These are phyloP conservation scores for Jacaranda copaia DNA, from an alignment of 257 asterid species.

Conservation along the genomic window DNA sequence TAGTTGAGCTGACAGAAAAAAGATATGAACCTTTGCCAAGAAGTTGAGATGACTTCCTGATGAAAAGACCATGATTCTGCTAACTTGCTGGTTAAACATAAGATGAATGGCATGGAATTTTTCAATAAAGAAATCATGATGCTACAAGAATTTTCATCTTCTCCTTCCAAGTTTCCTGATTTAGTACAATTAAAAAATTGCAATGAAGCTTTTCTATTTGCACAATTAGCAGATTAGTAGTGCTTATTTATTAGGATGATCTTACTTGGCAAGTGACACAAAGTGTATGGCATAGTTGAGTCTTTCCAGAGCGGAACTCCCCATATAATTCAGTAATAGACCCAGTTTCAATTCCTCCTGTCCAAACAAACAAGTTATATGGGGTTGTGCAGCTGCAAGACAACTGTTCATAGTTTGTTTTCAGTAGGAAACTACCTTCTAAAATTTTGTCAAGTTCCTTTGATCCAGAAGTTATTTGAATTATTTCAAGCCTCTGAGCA, in stretches of 20 bases:
- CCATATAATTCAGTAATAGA: constrained; percentile 94
- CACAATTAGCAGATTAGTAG: not conserved
- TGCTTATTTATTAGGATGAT: constrained; percentile 4
- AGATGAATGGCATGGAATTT: not conserved
- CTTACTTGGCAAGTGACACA: constrained; percentile 96
- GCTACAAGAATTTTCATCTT: not conserved
- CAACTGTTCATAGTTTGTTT: not conserved
- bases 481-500: constrained; percentile 94
- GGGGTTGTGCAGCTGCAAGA: constrained; percentile 19
- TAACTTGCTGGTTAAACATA: no score
- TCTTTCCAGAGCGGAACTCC: constrained; percentile 94
- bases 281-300: constrained; percentile 95
- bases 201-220: no score
- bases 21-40: not conserved
- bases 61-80: not conserved
- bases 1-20: not conserved
- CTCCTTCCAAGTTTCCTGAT: not conserved
- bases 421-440: constrained; percentile 61
- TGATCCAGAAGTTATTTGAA: constrained; percentile 94
- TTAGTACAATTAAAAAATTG: not conserved
- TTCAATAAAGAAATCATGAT: not conserved
- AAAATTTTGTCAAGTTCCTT: constrained; percentile 92
- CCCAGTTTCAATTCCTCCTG: constrained; percentile 97
- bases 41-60: not conserved
- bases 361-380: constrained; percentile 5